These are phyloP conservation scores for Dactylellina leptospora DNA, from an alignment of 2,329 filamentous ascomycete species.

Conservation along the genomic window DNA sequence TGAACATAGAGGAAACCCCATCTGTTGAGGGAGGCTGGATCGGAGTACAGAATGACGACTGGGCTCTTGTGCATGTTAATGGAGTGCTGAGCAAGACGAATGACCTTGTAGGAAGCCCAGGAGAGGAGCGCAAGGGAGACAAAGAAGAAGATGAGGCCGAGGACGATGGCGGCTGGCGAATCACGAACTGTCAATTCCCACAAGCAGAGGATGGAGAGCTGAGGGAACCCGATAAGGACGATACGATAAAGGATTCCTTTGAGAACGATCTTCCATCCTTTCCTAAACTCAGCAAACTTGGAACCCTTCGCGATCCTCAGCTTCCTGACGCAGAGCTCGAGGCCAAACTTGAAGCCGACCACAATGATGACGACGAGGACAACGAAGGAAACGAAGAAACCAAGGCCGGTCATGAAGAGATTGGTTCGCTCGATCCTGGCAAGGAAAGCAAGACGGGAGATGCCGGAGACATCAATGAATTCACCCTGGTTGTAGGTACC, in stretches of 20 bases:
- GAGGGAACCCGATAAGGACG: slow-evolving; percentile 87
- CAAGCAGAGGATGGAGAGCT: slow-evolving; percentile 86
- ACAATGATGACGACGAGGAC: slow-evolving; percentile 77
- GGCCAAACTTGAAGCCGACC: slow-evolving; percentile 79
- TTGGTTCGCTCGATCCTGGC: slow-evolving; percentile 88
- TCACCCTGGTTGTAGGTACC: slow-evolving; percentile 55
- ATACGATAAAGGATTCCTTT: slow-evolving; percentile 94
- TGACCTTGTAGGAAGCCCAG: slow-evolving; percentile 90
- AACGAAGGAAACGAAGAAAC: slow-evolving; percentile 88
- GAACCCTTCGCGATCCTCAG: slow-evolving; percentile 78
- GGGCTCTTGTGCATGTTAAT: slow-evolving; percentile 93
- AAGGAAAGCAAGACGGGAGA: slow-evolving; percentile 87
- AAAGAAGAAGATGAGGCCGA: slow-evolving; percentile 88
- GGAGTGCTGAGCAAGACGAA: slow-evolving; percentile 85
- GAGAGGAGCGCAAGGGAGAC: slow-evolving; percentile 78
- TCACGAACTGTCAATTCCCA: slow-evolving; percentile 92
- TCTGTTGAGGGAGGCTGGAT: slow-evolving; percentile 92
- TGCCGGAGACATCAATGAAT: slow-evolving; percentile 74
- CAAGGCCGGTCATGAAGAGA: slow-evolving; percentile 88
- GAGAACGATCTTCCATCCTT: slow-evolving; percentile 89
- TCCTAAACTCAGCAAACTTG: slow-evolving; percentile 91
- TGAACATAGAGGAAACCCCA: slow-evolving; percentile 98
- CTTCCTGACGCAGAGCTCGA: slow-evolving; percentile 77
- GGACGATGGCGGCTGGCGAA: slow-evolving; percentile 83
- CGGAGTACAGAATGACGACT: slow-evolving; percentile 95